Percentiles rank a stretch among this genome's conserved stretches.
These are phyloP conservation scores for Przewalskia tangutica DNA, from an alignment of 257 asterid species.

Conservation along the genomic window DNA sequence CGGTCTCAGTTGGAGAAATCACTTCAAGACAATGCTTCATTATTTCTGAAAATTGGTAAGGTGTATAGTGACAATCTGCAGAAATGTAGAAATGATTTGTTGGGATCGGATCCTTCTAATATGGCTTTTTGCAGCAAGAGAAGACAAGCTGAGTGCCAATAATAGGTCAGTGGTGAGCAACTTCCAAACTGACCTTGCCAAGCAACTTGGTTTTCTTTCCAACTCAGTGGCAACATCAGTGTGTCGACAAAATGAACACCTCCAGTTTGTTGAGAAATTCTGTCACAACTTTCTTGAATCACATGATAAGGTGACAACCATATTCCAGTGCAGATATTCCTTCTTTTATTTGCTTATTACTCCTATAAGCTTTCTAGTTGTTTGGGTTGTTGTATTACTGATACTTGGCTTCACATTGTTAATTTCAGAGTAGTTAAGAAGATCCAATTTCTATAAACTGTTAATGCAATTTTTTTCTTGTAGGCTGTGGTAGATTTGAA, in stretches of 20 bases:
- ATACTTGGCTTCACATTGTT: not conserved
- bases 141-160: slow-evolving; percentile 55
- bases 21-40: slow-evolving; percentile 49
- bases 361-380: not conserved
- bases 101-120: not conserved
- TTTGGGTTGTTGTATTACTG: not conserved
- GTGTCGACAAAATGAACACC: slow-evolving; percentile 55
- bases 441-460: not conserved
- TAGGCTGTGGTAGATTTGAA: slow-evolving; percentile 54
- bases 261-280: slow-evolving; percentile 50
- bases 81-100: not conserved
- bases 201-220: slow-evolving; percentile 54
- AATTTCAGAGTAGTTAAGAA: not conserved
- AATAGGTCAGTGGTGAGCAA: slow-evolving; percentile 52
- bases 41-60: slow-evolving; percentile 59
- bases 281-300: slow-evolving; percentile 54
- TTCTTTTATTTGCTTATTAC: not conserved
- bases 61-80: not conserved
- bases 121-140: slow-evolving; percentile 44
- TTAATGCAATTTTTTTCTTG: not conserved
- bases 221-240: slow-evolving; percentile 43
- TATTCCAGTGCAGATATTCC: not conserved
- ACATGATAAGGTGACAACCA: slow-evolving; percentile 45
- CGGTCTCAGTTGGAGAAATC: slow-evolving; percentile 77
- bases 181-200: slow-evolving; percentile 56